Base-by-base conservation (phyloP, 2,329 filamentous ascomycete genomes). In the Aureobasidium vineae region DNA sequence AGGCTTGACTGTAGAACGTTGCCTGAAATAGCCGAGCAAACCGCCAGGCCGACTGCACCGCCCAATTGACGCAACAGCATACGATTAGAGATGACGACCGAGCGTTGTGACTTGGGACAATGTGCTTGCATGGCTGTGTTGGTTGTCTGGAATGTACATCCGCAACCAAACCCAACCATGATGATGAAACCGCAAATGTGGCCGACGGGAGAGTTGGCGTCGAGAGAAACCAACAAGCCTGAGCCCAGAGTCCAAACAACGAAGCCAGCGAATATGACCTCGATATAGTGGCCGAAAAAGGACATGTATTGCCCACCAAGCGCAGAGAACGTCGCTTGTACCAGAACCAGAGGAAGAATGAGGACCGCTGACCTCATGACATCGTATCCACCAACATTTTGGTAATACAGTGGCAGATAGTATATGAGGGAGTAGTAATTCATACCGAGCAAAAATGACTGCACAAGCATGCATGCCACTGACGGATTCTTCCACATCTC, bases 381-480 rank as follows among this genome's bases (percentile, higher is more conserved):
- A 75, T 53, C 76, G 77, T 3, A 79, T 78, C 77, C 0, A 76
- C 79, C 69, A 80, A 82, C 23, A 75, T 82, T 77, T 63, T 82
- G 81, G 68, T 82, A 82, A 68, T 82, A 82, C 0, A 77, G 66
- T 79, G 75, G 66, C 82, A 82, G 2, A 81, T 78, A 83, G 69
- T 83, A 83, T 8, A 84, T 75, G 68, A 86, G 84, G n/a, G 84
- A 80, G 28, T 85, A 76, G 70, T 87, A 86, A 70, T 86, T 88
- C 1, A 83, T 78, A 5, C 87, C 86, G 26, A 88, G 81, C 26
- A 90, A 75, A 69, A 89, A 83, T 71, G 82, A 85, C 71, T 89
- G 85, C 3, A 81, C 47, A 56, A 89, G 76, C 68, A 90, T 81
- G 8, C 84, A 78, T 26, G 78, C 77, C 8, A 89, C 78, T 7